Base-by-base conservation (phyloP, 176 grass and related monocot species). In the Rhipidocladum racemiflorum region DNA sequence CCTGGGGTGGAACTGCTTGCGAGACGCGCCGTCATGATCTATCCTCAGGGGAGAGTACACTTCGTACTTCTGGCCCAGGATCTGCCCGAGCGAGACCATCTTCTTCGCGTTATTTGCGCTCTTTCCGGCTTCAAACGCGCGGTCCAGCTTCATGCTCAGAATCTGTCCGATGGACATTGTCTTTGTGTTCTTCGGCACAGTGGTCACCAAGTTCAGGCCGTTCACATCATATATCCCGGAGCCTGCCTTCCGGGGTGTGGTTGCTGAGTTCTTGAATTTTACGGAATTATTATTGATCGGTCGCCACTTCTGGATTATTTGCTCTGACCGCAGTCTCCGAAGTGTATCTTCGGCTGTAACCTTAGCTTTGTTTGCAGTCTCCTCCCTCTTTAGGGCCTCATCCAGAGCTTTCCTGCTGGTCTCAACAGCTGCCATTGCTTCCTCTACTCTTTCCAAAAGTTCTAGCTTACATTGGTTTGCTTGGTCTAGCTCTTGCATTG, bases 141-240 rank as follows among this genome's bases (percentile, higher is more conserved):
- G 74, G 50, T 80, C 91, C 35, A 99, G 82, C 68, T 99, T 99
- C 90, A 87, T 99, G 79, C 81, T 95, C n/a, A 99, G 87, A 75
- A 99, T 99, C 87, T 99, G 87, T 2, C 96, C 96, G 53, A 99
- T 95, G 35, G 96, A 99, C 78, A 99, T 61, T 6, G 92, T 28
- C 17, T 65, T 85, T 3, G 81, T 14, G 35, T 30, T 81, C 9
- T 76, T 83, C 1, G 91, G 85, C 3, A 67, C 82, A 4, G 75
- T 65, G 17, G 83, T 77, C 81, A 91, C 82, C 85, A 95, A 81
- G 86, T 88, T 99, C 79, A 99, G 54, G 54, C 96, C 91, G 29
- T 99, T 93, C 68, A 95, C 91, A 6, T 99, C 96, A 13, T 91
- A 85, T 27, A 99, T 80, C 44, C 75, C 84, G 0, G 82, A 24